phyloP scores from a whole-genome alignment of 2,329 filamentous ascomycete genomes.

The Monosporascus cannonballus region DNA sequence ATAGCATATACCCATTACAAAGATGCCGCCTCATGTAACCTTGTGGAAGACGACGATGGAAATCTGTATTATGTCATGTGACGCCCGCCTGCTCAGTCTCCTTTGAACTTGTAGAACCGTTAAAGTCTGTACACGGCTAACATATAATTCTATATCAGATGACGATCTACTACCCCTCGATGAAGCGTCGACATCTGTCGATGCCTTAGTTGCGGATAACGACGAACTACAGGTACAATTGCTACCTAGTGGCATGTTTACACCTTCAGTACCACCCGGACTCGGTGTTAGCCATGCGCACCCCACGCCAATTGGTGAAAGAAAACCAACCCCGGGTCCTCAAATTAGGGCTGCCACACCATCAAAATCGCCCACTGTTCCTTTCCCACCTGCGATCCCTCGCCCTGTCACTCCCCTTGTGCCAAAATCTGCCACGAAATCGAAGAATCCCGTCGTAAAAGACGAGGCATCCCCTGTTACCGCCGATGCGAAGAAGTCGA shows the following conservation, averaged over 20 bases:
- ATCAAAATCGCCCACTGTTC: conserved; percentile 17
- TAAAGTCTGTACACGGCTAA: conserved; percentile 19
- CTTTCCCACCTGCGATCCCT: conserved; percentile 11
- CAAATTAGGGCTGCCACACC: conserved; percentile 13
- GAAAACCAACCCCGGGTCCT: conserved; percentile 11
- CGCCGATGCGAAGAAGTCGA: conserved; percentile 33
- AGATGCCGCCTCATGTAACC: conserved; percentile 32
- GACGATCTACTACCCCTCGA: conserved; percentile 56
- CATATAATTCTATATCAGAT: conserved; percentile 49
- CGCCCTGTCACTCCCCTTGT: conserved; percentile 27
- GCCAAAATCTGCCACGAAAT: conserved; percentile 18
- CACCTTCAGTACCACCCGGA: conserved; percentile 41
- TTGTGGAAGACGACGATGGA: conserved; percentile 58
- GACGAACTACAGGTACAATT: conserved; percentile 16
- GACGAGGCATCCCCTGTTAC: conserved; percentile 10
- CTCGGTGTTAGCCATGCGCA: conserved; percentile 34
- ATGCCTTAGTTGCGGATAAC: conserved; percentile 60
- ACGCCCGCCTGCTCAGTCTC: conserved; percentile 29
- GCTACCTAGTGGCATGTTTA: conserved; percentile 17
- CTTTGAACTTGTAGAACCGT: conserved; percentile 20
- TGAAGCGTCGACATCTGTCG: conserved; percentile 57
- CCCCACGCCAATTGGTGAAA: conserved; percentile 19
- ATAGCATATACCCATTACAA: conserved; percentile 39
- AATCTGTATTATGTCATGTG: conserved; percentile 41
- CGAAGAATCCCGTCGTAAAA: conserved; percentile 18